Evolutionary conservation across 108 stramenopile species (phyloP).

Genomic region (Phaeodactylum tricornutum): DNA sequence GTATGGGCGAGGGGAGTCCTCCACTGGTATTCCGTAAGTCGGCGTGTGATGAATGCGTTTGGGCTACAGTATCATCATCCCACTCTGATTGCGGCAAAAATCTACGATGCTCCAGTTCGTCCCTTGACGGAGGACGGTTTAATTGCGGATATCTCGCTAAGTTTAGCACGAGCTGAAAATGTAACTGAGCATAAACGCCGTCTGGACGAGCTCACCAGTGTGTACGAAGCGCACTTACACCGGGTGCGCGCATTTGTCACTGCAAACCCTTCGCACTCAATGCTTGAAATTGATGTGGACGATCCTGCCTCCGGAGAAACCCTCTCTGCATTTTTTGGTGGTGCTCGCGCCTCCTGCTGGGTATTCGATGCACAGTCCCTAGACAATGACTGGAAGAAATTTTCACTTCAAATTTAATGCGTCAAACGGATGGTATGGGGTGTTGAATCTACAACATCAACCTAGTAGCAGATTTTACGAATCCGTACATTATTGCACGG

Average conservation of each 20-base stretch:
- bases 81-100: too few relatives aligned
- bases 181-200: background rate
- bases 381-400: too few relatives aligned
- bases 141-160: background rate
- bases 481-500: too few relatives aligned
- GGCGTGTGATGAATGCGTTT: slow-evolving; percentile 16
- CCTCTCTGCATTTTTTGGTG: too few relatives aligned
- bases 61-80: slow-evolving; percentile 2
- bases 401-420: too few relatives aligned
- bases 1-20: slow-evolving; percentile 21
- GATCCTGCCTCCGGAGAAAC: slow-evolving; percentile 4
- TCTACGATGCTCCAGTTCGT: background rate
- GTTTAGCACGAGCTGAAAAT: slow-evolving; percentile 5
- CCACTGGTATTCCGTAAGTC: slow-evolving; percentile 22
- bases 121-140: slow-evolving; percentile 1
- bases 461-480: too few relatives aligned
- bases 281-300: slow-evolving; percentile 23
- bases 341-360: too few relatives aligned
- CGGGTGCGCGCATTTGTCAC: slow-evolving; percentile 13
- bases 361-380: too few relatives aligned
- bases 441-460: too few relatives aligned
- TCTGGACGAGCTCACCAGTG: background rate
- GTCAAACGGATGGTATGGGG: too few relatives aligned
- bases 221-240: slow-evolving; percentile 18
- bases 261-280: slow-evolving; percentile 5